Evolutionary conservation across 805 yeast genomes (phyloP), one percentile per base, ranked within the genome.

Genomic region (Zygoascus ofunaensis): DNA sequence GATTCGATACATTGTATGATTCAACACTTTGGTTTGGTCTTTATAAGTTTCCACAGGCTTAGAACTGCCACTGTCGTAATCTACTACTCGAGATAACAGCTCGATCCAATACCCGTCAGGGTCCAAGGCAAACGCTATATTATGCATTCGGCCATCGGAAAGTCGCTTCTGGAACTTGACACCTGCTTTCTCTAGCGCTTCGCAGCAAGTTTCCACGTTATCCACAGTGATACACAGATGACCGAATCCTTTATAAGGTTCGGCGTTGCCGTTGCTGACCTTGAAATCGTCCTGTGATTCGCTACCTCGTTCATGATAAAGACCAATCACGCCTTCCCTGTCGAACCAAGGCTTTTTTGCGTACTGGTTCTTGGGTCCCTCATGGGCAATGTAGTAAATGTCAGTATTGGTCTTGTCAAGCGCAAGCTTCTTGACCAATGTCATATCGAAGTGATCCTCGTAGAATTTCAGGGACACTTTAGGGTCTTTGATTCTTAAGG

Each of bases 71-170:
- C 78, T 79, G 30, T 26, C 30, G 12, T 8, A 7, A 26, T 26
- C 30, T 8, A 12, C 10, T 7, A 7, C 30, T 12, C 30, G 30
- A 24, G 21, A 20, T 53, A 90, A 76, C 57, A 90, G 67, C 70
- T 90, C 98, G 56, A 90, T 76, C 98, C 98, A 90, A 68, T 92
- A 92, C 55, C 92, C 92, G 65, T 90, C 90, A 4, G 97, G 97
- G 58, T 92, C 98, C 54, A 89, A 74, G 4, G 82, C 94, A 64
- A 90, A 92, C 0, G 97, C 97, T 68, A 92, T 89, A 63, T 87
- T 74, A 64, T 79, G 80, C 66, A 86, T 95, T 65, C 96, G 79
- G 32, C 98, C 98, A 60, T 90, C 97, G 33, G 76, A 64, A 52
- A 89, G 69, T 59, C 72, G 84, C 72, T 90, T 92, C 66, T 89